Conservation (phyloP, 129 eudicot genomes). For the Flaveria robusta region DNA sequence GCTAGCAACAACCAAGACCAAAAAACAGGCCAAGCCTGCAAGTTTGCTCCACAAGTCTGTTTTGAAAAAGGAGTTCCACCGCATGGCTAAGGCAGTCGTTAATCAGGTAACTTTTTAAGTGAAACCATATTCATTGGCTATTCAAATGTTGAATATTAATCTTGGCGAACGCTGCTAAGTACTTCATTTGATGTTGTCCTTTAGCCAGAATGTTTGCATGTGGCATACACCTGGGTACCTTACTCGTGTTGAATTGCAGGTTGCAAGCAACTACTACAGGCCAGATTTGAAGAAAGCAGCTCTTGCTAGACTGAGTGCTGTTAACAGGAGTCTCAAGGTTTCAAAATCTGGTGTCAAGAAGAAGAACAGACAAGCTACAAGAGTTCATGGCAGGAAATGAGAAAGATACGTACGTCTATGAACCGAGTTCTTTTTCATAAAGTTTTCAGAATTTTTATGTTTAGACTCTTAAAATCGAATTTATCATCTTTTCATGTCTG, state of each 20-base stretch:
- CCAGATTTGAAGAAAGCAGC: slow-evolving; percentile 98
- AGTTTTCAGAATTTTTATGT: not conserved
- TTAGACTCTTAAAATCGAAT: not conserved
- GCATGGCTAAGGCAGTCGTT: slow-evolving; percentile 93
- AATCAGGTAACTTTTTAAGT: slow-evolving; percentile 65
- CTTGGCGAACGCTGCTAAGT: no score
- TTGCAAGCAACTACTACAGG: slow-evolving; percentile 80
- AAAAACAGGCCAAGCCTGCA: slow-evolving; percentile 86
- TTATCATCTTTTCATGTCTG: not conserved
- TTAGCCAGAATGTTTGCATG: not conserved
- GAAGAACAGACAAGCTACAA: slow-evolving; percentile 85
- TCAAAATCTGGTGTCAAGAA: slow-evolving; percentile 91
- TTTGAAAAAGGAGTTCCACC: slow-evolving; percentile 89
- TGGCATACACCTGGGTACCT: not conserved
- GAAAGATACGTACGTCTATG: not conserved
- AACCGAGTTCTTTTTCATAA: not conserved
- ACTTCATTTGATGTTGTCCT: not conserved
- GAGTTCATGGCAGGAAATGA: slow-evolving; percentile 45
- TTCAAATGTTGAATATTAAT: not conserved
- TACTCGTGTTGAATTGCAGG: slow-evolving; percentile 38
- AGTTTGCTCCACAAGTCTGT: slow-evolving; percentile 73
- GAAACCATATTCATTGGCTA: not conserved
- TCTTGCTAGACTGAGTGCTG: slow-evolving; percentile 88
- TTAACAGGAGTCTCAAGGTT: slow-evolving; percentile 88
- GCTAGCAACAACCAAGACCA: slow-evolving; percentile 80